A percentile compares a stretch with the other conserved stretches of the same genome.
phyloP scores from a whole-genome alignment of 208 protist species.

The Trypanosoma lewisi region DNA sequence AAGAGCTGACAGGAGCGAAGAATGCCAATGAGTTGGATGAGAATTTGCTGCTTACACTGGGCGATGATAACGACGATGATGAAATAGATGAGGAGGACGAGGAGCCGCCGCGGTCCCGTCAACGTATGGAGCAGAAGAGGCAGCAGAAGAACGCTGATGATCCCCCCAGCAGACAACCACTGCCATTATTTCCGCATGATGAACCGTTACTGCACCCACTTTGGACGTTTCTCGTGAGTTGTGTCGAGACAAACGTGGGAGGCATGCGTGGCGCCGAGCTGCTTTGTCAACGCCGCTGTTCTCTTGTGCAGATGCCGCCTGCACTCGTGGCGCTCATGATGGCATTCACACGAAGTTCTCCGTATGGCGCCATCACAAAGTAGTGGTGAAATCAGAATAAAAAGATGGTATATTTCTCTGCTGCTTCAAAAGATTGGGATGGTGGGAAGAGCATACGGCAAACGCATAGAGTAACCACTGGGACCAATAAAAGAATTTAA shows the following conservation, averaged over 20 bases:
- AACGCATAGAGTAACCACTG: too few species aligned
- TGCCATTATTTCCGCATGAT: conserved; percentile 40
- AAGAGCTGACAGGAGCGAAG: conserved; percentile 13
- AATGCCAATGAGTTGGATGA: neutral
- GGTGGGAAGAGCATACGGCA: too few species aligned
- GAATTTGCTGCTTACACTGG: neutral
- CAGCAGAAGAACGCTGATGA: neutral
- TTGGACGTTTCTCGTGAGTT: conserved; percentile 66
- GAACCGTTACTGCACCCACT: conserved; percentile 48
- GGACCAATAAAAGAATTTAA: too few species aligned
- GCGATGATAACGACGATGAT: neutral
- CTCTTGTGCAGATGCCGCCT: conserved; percentile 42
- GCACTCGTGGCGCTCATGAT: conserved; percentile 55
- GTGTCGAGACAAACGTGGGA: conserved; percentile 42
- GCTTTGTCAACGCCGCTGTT: conserved; percentile 42
- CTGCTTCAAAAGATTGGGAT: too few species aligned
- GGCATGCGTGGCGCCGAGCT: conserved; percentile 25
- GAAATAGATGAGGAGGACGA: conserved; percentile 9
- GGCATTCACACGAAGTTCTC: conserved; percentile 37
- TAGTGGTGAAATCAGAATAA: too few species aligned
- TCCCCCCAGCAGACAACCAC: neutral
- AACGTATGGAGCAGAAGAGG: conserved; percentile 4
- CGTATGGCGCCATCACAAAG: conserved; percentile 51
- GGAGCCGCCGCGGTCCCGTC: conserved; percentile 3
- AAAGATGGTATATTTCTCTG: too few species aligned